Evolutionary conservation across 441 rosid genomes (phyloP), one percentile per base, ranked within the genome.

Genomic region (Macaranga tanarius): DNA sequence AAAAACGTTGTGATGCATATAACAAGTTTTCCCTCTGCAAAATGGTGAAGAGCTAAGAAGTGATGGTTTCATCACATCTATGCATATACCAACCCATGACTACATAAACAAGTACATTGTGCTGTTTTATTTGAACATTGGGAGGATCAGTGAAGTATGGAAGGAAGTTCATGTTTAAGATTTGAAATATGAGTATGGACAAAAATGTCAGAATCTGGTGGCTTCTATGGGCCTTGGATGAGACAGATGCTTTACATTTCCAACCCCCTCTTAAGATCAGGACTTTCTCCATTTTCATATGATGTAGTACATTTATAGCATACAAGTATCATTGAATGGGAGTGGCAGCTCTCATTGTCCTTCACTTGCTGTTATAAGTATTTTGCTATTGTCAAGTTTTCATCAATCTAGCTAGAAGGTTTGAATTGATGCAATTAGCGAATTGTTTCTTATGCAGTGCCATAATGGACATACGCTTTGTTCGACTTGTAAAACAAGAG

Each of bases 391-490:
- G 26, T 40, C 22, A 25, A 48, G 8, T 20, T 63, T 69, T 65
- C 50, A 61, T 56, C 4, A 31, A 58, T n/a, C 15, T 52, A 74
- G 20, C 23, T 17, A 11, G n/a, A 50, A 31, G 31, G 52, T 51
- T 51, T 63, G 20, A 59, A 65, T 25, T 68, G 63, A 76, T 61
- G 20, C 40, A 10, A n/a, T 34, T 51, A 44, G n/a, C 3, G 38
- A 50, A 31, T 10, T 73, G 50, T 76, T 72, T 61, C 15, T 73
- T 57, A 55, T 76, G 83, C 96, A 95, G 99, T 92, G 98, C 84
- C 99, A 89, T 83, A 92, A 92, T 72, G 99, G 98, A 19, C 99
- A 92, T 76, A 95, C 99, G 11, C 91, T 95, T n/a, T 95, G 99
- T 82, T 95, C 97, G 59, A 90, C 91, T 54, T 92, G 98, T 82